These are phyloP conservation scores for Galerina marginata DNA, from an alignment of 768 basidiomycete species.

Conservation along the genomic window DNA sequence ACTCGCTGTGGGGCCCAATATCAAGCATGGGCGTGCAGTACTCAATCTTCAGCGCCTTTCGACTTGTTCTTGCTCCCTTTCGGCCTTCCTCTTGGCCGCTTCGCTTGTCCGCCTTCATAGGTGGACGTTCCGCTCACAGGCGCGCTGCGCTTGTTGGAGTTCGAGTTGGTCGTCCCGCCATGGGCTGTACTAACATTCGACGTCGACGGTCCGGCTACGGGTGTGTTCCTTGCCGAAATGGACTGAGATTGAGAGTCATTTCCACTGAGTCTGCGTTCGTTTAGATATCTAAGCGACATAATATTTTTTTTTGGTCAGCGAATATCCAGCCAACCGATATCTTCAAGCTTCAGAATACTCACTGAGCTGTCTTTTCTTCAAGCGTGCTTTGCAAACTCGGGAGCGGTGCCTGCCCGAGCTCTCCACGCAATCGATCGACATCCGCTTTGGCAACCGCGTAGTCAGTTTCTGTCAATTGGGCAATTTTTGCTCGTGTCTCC, in stretches of 20 bases:
- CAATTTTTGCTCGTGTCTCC: constrained; percentile 72
- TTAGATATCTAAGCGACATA: constrained; percentile 53
- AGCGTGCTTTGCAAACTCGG: constrained; percentile 75
- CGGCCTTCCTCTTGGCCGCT: constrained; percentile 68
- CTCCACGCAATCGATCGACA: constrained; percentile 75
- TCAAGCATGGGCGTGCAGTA: too few species aligned
- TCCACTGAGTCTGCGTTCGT: constrained; percentile 64
- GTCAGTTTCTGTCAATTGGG: constrained; percentile 72
- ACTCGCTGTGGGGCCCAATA: too few species aligned
- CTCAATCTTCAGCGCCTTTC: constrained; percentile 15
- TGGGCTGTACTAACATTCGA: constrained; percentile 9
- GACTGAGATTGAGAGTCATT: constrained; percentile 35
- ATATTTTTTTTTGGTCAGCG: constrained; percentile 1
- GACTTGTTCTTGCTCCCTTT: constrained; percentile 71
- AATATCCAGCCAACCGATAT: too few species aligned
- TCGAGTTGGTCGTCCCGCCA: constrained; percentile 17
- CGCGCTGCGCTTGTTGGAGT: constrained; percentile 33
- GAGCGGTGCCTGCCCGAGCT: constrained; percentile 77
- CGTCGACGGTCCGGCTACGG: constrained; percentile 7
- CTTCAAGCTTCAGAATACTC: constrained; percentile 23
- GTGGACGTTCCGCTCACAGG: constrained; percentile 20
- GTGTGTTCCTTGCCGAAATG: too few species aligned
- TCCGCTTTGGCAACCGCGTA: constrained; percentile 76
- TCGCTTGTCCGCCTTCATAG: constrained; percentile 36
- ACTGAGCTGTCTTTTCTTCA: constrained; percentile 70